Evolutionary conservation across 2,329 filamentous ascomycete species (phyloP).

Genomic region (Rasamsonia emersonii): DNA sequence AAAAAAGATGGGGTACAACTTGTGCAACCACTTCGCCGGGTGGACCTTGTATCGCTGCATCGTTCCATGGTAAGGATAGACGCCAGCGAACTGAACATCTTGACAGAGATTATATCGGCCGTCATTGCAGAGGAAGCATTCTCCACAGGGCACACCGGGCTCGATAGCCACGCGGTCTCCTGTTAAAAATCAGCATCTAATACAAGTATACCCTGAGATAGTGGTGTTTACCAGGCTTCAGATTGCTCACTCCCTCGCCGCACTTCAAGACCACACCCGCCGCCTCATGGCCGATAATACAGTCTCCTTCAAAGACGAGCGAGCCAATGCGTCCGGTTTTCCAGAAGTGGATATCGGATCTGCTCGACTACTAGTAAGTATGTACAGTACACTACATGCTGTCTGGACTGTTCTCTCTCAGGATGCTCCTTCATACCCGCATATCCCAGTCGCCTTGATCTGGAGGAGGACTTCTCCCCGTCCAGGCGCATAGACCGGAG

Average conservation of each 20-base stretch:
- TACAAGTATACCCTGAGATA: neutral
- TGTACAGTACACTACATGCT: too few species aligned
- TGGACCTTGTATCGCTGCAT: constrained; percentile 56
- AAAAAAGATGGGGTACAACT: constrained; percentile 9
- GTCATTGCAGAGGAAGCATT: constrained; percentile 51
- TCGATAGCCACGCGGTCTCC: constrained; percentile 61
- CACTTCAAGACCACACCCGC: constrained; percentile 52
- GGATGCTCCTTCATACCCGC: constrained; percentile 51
- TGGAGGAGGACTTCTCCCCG: constrained; percentile 52
- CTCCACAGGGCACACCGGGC: constrained; percentile 55
- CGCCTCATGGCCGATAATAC: constrained; percentile 58
- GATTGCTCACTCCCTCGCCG: constrained; percentile 45
- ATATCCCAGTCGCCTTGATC: constrained; percentile 56
- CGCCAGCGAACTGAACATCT: constrained; percentile 52
- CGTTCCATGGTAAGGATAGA: constrained; percentile 53
- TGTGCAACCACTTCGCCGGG: constrained; percentile 52
- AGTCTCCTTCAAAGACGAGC: constrained; percentile 54
- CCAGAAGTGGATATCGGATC: constrained; percentile 63
- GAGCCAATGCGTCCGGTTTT: constrained; percentile 55
- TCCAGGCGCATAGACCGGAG: constrained; percentile 47
- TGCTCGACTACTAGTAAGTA: too few species aligned
- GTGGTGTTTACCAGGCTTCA: constrained; percentile 37
- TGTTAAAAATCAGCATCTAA: constrained; percentile 4
- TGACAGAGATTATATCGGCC: constrained; percentile 59
- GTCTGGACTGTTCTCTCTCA: too few species aligned